Percentiles rank a stretch among this genome's conserved stretches.
These are phyloP conservation scores for Lentinula lateritia DNA, from an alignment of 768 basidiomycete genomes.

Conservation along the genomic window DNA sequence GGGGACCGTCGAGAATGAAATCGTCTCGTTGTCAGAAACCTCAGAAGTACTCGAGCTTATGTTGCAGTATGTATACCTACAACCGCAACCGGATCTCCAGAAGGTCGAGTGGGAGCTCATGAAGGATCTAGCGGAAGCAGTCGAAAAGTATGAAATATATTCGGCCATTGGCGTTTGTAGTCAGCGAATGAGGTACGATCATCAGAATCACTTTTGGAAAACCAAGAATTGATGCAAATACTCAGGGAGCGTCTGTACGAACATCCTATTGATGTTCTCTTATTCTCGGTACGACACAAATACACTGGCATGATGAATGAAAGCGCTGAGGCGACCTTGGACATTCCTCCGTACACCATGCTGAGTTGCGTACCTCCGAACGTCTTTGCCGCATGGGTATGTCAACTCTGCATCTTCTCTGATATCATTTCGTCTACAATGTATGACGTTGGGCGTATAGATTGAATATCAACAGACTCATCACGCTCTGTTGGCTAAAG, in stretches of 20 bases:
- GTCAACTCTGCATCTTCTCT: not conserved
- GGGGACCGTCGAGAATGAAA: slow-evolving; percentile 6
- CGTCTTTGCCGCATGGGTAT: slow-evolving; percentile 10
- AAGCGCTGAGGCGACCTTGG: slow-evolving; percentile 8
- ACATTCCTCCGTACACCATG: slow-evolving; percentile 8
- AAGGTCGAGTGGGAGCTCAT: slow-evolving; percentile 9
- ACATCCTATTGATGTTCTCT: slow-evolving; percentile 10
- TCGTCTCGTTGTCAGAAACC: slow-evolving; percentile 12
- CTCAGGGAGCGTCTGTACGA: slow-evolving; percentile 4
- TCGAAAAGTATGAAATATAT: slow-evolving; percentile 18
- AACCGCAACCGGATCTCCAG: slow-evolving; percentile 15
- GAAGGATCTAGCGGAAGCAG: slow-evolving; percentile 16
- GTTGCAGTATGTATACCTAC: slow-evolving; percentile 17
- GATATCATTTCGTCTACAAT: not conserved
- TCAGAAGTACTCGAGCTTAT: slow-evolving; percentile 15
- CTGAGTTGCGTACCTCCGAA: slow-evolving; percentile 5
- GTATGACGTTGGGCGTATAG: not conserved
- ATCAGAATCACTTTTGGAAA: not conserved
- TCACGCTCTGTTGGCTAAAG: slow-evolving; percentile 7
- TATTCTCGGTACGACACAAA: slow-evolving; percentile 10
- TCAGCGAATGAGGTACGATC: slow-evolving; percentile 10
- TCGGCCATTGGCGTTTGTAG: slow-evolving; percentile 10
- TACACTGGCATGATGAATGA: slow-evolving; percentile 10
- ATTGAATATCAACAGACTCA: slow-evolving; percentile 5
- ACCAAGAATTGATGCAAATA: not conserved